Base-by-base conservation (phyloP, 371 early-diverging fungal species). In the Mucor indicus region DNA sequence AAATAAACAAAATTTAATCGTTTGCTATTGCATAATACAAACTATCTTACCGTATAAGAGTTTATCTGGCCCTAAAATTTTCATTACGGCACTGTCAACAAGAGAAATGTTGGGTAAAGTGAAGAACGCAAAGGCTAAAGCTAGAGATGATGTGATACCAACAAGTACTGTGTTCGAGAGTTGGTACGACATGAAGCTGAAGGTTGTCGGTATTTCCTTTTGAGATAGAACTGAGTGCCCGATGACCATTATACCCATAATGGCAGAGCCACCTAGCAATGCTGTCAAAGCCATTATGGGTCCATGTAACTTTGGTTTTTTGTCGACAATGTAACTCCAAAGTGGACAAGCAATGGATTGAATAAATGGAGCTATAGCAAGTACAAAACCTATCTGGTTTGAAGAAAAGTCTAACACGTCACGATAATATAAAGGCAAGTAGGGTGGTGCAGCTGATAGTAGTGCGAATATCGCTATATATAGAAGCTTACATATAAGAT, bases 31-130 rank as follows among this genome's bases (percentile, higher is more conserved):
- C 6, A 40, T 15, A 12, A 23, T 7, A 27, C 5, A 27, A 27
- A 27, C 9, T 33, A 7, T 9, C 36, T 21, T 70, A 62, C 75
- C 75, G 44, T 74, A 74, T 15, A 74, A 39, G 9, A 74, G 58
- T 35, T 74, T 74, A 50, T 74, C 60, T 5, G 71, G 64, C 2
- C 75, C 75, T n/a, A 75, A 48, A 19, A 70, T 68, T 27, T 75
- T 75, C 64, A 75, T 65, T 36, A 75, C 75, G 3, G 71, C 75
- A 44, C 71, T 71, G 42, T 75, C 75, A 2, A 75, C 71, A 19
- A 75, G 51, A 12, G 75, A 57, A 21, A 62, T 57, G 50, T 66
- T 67, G 24, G 73, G 73, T 16, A 71, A 36, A 3, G 71, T 58
- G 30, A 70, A 70, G 40, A 71, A 68, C 9, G 71, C 71, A 57